Evolutionary conservation across 768 basidiomycete species (phyloP).

Genomic region (Fomitopsis pulvina): DNA sequence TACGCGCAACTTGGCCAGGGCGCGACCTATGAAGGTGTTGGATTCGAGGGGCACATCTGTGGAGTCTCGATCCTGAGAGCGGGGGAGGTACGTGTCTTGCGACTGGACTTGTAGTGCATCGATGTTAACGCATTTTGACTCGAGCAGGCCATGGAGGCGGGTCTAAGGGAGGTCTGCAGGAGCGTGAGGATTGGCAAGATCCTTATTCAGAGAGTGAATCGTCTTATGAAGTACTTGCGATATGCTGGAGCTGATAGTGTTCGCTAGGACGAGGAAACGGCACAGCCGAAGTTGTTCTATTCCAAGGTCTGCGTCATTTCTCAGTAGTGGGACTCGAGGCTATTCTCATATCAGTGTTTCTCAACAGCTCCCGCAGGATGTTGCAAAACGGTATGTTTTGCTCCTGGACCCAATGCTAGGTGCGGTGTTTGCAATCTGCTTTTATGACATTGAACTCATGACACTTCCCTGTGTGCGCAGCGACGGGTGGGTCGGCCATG

Average conservation of each 20-base stretch:
- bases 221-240: background rate
- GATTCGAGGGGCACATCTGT: slow-evolving; percentile 95
- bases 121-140: too few species aligned
- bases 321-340: background rate
- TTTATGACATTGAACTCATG: background rate
- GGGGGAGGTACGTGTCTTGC: slow-evolving; percentile 59
- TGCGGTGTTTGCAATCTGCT: slow-evolving; percentile 27
- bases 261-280: slow-evolving; percentile 86
- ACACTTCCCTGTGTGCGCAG: slow-evolving; percentile 35
- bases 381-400: slow-evolving; percentile 84
- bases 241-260: background rate
- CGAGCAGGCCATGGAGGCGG: slow-evolving; percentile 91
- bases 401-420: slow-evolving; percentile 98
- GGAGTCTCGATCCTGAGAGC: slow-evolving; percentile 93
- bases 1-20: slow-evolving; percentile 37
- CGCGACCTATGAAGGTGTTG: slow-evolving; percentile 80
- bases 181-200: slow-evolving; percentile 96
- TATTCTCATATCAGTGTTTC: background rate
- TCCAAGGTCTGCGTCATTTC: slow-evolving; percentile 48
- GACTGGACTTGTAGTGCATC: too few species aligned
- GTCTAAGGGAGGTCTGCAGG: slow-evolving; percentile 91
- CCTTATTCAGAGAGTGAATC: slow-evolving; percentile 80
- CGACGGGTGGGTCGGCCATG: slow-evolving; percentile 96
- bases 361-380: slow-evolving; percentile 83
- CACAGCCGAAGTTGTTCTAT: slow-evolving; percentile 89